Conservation (phyloP, 106 monocot genomes). For the Phalaenopsis aphrodite region DNA sequence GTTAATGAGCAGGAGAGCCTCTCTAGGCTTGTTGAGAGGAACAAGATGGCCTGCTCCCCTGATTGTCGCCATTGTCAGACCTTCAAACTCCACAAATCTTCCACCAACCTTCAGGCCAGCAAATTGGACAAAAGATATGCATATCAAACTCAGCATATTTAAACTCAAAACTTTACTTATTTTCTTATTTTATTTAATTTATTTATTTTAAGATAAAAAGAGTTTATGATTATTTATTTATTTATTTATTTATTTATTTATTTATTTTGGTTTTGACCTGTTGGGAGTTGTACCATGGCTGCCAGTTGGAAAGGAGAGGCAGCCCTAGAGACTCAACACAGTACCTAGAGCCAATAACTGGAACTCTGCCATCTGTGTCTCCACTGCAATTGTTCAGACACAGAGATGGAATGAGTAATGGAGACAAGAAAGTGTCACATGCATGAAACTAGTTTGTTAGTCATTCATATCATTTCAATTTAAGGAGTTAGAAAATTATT, state of each 20-base stretch:
- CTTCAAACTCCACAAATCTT: conserved; percentile 77
- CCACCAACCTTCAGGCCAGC: conserved; percentile 57
- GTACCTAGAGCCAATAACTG: conserved; percentile 76
- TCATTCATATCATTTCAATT: no score
- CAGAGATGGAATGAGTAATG: not conserved
- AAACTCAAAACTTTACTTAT: no score
- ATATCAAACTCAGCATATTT: no score
- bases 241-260: no score
- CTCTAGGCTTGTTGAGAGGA: conserved; percentile 77
- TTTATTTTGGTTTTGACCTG: conserved; percentile 31
- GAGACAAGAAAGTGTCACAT: not conserved
- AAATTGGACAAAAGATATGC: no score
- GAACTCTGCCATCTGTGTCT: conserved; percentile 84
- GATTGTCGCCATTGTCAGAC: conserved; percentile 71
- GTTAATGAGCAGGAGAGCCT: conserved; percentile 53
- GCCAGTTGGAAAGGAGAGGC: conserved; percentile 46
- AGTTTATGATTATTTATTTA: no score
- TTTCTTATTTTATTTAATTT: no score
- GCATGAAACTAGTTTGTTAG: not conserved
- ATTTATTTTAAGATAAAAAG: no score
- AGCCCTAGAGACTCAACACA: conserved; percentile 69
- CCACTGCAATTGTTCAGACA: conserved; percentile 32
- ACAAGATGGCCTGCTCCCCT: conserved; percentile 91
- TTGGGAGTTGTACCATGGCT: conserved; percentile 52
- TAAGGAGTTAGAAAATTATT: no score